A percentile compares a stretch with the other conserved stretches of the same genome.
phyloP scores from a whole-genome alignment of 2,329 filamentous ascomycete species.

The Aureobasidium subglaciale region DNA sequence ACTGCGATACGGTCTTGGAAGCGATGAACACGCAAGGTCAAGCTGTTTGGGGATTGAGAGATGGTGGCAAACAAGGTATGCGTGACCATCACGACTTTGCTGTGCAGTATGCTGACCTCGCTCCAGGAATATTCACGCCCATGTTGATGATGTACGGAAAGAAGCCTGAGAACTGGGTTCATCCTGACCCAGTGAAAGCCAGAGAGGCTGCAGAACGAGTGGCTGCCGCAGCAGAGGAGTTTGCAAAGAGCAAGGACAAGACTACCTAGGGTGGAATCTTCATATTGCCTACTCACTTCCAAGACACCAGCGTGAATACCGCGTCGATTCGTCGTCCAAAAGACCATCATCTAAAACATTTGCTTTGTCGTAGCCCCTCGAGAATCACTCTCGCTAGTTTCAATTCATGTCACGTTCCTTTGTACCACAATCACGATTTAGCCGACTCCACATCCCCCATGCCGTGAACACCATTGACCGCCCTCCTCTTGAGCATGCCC shows the following conservation, averaged over 20 bases:
- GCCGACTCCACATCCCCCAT: neutral
- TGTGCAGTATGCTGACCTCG: neutral
- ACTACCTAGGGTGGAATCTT: neutral
- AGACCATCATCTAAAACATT: no score
- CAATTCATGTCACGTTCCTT: neutral
- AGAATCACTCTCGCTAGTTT: neutral
- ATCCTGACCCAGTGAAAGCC: neutral
- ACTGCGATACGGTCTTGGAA: constrained; percentile 80
- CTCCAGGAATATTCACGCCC: constrained; percentile 67
- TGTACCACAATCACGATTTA: neutral
- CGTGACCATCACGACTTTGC: no score
- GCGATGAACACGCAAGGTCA: constrained; percentile 82
- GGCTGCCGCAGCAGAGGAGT: neutral
- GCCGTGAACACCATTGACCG: constrained; percentile 1
- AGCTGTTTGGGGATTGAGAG: constrained; percentile 78
- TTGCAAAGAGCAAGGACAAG: neutral
- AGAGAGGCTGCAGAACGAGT: constrained; percentile 3
- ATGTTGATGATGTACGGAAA: constrained; percentile 96
- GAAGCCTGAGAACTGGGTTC: constrained; percentile 52
- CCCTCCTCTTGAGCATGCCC: no score
- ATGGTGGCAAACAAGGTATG: constrained; percentile 72
- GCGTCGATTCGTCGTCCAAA: no score
- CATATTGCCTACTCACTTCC: neutral
- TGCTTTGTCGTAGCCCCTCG: neutral
- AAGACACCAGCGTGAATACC: no score